A percentile compares a stretch with the other conserved stretches of the same genome.
Evolutionary conservation across 495 filamentous ascomycete genomes (phyloP).

Genomic region (Astrothelium subdiscretum): DNA sequence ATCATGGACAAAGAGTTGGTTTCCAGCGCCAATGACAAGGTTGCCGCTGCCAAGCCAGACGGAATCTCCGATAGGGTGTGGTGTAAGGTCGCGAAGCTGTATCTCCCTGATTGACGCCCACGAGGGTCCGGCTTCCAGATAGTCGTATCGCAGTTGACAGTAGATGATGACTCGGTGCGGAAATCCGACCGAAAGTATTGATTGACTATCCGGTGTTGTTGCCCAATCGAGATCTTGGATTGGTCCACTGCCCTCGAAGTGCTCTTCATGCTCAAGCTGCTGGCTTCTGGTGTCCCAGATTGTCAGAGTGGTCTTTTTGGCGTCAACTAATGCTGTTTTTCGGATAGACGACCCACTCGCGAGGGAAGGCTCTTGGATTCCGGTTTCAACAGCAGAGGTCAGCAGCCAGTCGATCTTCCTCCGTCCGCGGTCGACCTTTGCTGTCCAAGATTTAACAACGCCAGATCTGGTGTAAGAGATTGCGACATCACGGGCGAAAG

Average conservation of each 20-base stretch:
- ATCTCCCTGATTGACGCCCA: conserved; percentile 83
- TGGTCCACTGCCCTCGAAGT: conserved; percentile 58
- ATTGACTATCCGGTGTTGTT: conserved; percentile 81
- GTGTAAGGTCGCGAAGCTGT: conserved; percentile 67
- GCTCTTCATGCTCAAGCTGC: conserved; percentile 69
- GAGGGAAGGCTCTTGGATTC: conserved; percentile 58
- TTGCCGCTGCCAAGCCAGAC: conserved; percentile 78
- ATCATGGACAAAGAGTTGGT: conserved; percentile 83
- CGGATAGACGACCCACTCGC: conserved; percentile 78
- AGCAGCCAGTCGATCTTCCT: conserved; percentile 65
- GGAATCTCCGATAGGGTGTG: conserved; percentile 86
- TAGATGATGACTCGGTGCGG: conserved; percentile 71
- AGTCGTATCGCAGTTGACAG: conserved; percentile 90
- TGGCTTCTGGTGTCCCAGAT: conserved; percentile 85
- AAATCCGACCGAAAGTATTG: conserved; percentile 85
- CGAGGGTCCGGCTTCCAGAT: conserved; percentile 76
- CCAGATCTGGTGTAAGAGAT: conserved; percentile 75
- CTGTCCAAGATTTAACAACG: conserved; percentile 74
- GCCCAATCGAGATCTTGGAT: conserved; percentile 92
- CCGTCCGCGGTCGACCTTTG: conserved; percentile 49
- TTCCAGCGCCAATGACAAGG: conserved; percentile 78
- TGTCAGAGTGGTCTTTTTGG: conserved; percentile 60
- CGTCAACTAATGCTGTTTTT: conserved; percentile 75
- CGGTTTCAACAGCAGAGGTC: conserved; percentile 74
- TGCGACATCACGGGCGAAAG: conserved; percentile 78